Conservation (phyloP, 2,329 filamentous ascomycete species). For the Aspergillus sp. region DNA sequence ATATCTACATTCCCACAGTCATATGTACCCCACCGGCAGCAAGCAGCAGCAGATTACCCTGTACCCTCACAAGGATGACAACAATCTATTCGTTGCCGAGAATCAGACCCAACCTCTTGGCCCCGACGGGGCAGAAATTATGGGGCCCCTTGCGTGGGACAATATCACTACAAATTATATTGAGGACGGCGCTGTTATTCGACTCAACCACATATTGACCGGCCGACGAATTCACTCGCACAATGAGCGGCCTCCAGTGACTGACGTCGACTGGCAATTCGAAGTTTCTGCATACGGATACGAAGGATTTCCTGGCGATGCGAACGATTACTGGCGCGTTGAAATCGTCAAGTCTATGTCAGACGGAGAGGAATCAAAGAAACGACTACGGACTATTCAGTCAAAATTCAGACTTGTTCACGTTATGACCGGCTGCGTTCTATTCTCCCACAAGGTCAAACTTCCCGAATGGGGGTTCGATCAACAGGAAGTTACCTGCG, state of each 20-base stretch:
- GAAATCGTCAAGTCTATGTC: conserved; percentile 94
- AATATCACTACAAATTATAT: conserved; percentile 67
- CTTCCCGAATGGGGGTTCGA: conserved; percentile 97
- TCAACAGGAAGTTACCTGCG: conserved; percentile 98
- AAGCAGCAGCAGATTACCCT: conserved; percentile 98
- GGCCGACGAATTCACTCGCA: conserved; percentile 93
- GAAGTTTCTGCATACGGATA: conserved; percentile 97
- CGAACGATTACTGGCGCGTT: conserved; percentile 91
- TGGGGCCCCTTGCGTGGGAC: conserved; percentile 84
- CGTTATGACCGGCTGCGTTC: conserved; percentile 90
- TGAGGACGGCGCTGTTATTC: conserved; percentile 75
- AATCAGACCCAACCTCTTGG: conserved; percentile 92
- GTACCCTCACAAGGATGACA: conserved; percentile 98
- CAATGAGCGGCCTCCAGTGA: conserved; percentile 79
- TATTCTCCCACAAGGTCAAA: conserved; percentile 99
- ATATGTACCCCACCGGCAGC: conserved; percentile 97
- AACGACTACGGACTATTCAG: conserved; percentile 86
- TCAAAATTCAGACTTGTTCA: conserved; percentile 95
- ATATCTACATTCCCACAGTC: conserved; percentile 91
- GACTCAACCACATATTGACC: conserved; percentile 79
- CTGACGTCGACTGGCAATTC: conserved; percentile 90
- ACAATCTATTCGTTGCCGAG: conserved; percentile 92
- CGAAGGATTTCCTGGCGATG: conserved; percentile 93
- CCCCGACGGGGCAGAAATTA: conserved; percentile 68
- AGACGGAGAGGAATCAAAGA: conserved; percentile 73